Base-by-base conservation (phyloP, 2,329 filamentous ascomycete genomes). In the Penicillium fuscoglaucum region DNA sequence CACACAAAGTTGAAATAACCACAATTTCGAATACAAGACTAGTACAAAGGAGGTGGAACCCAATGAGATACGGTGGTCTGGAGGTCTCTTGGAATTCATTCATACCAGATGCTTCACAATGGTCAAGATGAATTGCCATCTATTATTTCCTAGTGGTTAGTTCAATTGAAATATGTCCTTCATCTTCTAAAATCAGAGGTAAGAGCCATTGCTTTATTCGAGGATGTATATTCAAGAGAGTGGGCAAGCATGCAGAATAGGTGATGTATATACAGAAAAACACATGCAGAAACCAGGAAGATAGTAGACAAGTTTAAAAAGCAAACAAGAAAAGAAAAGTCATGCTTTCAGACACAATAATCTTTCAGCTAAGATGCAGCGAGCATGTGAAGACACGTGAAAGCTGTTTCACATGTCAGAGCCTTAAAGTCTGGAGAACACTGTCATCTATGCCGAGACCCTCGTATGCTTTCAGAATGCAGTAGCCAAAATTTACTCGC, bases 361-460 rank as follows among this genome's bases (percentile, higher is more conserved):
- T 37, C n/a, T 45, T 48, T 44, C 33, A 44, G 55, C 45, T 35
- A 35, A 37, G 5, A n/a, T 29, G 41, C 17, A 46, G 37, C 15
- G 19, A 44, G 47, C 46, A 57, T 28, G 10, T 52, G 40, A 45
- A 45, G 41, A 43, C 55, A 54, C 44, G 55, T 54, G 55, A 57
- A 33, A 54, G 55, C 47, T 43, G 21, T 46, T 56, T 66, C 63
- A 63, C 62, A 65, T 65, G 65, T 52, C 49, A 61, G 43, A 57
- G 61, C 45, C 44, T 48, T 46, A 48, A 17, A 35, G 12, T 26
- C 50, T 55, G 55, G 49, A 58, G 46, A 41, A 54, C 26, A 58
- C 29, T 60, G 59, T 59, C 52, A 62, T 63, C 53, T 67, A 62
- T 61, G 52, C 59, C 60, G 52, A 66, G 55, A 62, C 46, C 12